Base-by-base conservation (phyloP, 352 stramenopile species). In the Phytopythium helicoides region DNA sequence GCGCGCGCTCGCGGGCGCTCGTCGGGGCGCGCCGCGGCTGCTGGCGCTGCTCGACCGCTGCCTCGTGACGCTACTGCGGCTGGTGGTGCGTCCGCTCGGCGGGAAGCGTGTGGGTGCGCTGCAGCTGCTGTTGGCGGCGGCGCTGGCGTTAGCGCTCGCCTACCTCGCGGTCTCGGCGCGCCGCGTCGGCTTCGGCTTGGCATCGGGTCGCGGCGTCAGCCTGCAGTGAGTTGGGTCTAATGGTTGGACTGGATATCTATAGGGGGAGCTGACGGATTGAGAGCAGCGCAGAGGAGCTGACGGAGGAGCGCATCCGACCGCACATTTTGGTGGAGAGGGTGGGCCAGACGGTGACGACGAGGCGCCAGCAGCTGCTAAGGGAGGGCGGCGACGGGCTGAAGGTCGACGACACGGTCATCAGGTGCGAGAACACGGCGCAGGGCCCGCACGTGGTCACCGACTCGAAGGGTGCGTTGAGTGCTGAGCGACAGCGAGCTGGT, bases 271-370 rank as follows among this genome's bases (percentile, higher is more conserved):
- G n/a, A n/a, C n/a, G n/a, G n/a, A n/a, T n/a, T n/a, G n/a, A n/a
- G n/a, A n/a, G n/a, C 41, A 84, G 76, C 22, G 63, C 61, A 0
- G 47, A 68, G 19, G 68, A 83, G 39, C 63, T 87, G 34, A 75
- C 66, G 9, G 76, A 90, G 64, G 71, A 78, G 1, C 65, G 55
- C 41, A 87, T 90, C 47, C 70, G 65, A 9, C 74, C 80, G n/a
- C 45, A 76, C 33, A 88, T 88, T 56, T 70, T 90, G 25, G 61
- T 90, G 36, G 75, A n/a, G n/a, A n/a, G n/a, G n/a, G n/a, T n/a
- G n/a, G n/a, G n/a, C n/a, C n/a, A n/a, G n/a, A n/a, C n/a, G 87
- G 21, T 56, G 65, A 55, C 66, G 26, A 73, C 55, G 6, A 66
- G 71, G 5, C 62, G 71, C 6, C 71, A 81, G 44, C 64, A 70